These are phyloP conservation scores for Leishmania guyanensis DNA, from an alignment of 208 protist species.

Conservation along the genomic window DNA sequence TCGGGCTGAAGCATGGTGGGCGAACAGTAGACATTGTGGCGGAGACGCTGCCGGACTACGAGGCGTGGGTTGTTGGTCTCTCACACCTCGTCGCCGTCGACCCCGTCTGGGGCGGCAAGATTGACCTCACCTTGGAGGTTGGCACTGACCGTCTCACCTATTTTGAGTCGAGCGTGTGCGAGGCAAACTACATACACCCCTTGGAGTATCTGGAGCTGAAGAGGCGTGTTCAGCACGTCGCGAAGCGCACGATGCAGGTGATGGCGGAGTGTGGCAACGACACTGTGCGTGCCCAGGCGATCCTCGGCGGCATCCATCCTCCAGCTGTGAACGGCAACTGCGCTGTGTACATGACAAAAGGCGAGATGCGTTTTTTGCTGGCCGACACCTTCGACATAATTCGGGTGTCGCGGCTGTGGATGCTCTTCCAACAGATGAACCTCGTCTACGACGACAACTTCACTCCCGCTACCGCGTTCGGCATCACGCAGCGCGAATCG, in stretches of 20 bases:
- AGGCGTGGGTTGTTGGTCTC: constrained; percentile 92
- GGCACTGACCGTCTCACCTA: constrained; percentile 75
- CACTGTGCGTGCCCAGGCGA: constrained; percentile 55
- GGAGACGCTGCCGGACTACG: constrained; percentile 87
- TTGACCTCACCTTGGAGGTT: constrained; percentile 76
- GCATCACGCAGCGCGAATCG: constrained; percentile 50
- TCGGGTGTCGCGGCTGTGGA: constrained; percentile 85
- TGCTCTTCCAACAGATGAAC: constrained; percentile 88
- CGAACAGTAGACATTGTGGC: constrained; percentile 93
- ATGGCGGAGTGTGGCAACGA: constrained; percentile 77
- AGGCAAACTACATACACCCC: constrained; percentile 88
- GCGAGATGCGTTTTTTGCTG: constrained; percentile 85
- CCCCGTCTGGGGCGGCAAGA: constrained; percentile 89
- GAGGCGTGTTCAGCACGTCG: constrained; percentile 55
- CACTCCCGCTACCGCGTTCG: constrained; percentile 80
- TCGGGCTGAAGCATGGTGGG: constrained; percentile 75
- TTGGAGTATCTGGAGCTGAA: constrained; percentile 81
- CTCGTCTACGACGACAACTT: constrained; percentile 88
- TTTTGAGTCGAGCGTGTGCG: constrained; percentile 83
- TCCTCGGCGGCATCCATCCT: constrained; percentile 79
- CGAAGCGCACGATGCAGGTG: constrained; percentile 47
- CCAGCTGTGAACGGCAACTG: constrained; percentile 80
- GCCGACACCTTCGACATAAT: constrained; percentile 84
- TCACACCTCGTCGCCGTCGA: constrained; percentile 84
- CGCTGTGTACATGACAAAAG: constrained; percentile 91